Percentiles rank a stretch among this genome's conserved stretches.
These are phyloP conservation scores for Lepidium didymum DNA, from an alignment of 345 rosid species.

Conservation along the genomic window DNA sequence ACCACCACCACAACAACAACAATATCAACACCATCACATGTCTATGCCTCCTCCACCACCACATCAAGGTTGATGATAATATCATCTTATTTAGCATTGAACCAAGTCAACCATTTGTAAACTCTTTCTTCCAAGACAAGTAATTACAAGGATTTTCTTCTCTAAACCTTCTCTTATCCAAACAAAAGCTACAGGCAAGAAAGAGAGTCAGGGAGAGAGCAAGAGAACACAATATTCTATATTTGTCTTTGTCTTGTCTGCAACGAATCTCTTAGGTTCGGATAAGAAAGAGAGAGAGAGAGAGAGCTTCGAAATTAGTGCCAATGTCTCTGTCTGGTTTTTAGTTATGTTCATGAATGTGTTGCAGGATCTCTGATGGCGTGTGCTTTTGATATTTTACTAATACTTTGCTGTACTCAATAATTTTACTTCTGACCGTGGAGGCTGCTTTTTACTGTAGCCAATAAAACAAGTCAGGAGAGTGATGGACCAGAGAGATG, in stretches of 20 bases:
- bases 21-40: constrained; percentile 66
- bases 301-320: constrained; percentile 1
- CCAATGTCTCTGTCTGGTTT: constrained; percentile 13
- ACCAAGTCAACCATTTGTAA: constrained; percentile 4
- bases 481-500: constrained; percentile 14
- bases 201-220: not conserved
- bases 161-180: constrained; percentile 2
- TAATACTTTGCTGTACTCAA: constrained; percentile 1
- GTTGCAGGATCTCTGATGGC: constrained; percentile 25
- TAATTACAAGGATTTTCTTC: not conserved
- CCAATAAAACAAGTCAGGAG: constrained; percentile 5
- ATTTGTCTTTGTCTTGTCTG: constrained; percentile 14
- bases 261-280: constrained; percentile 14
- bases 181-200: not conserved
- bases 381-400: constrained; percentile 17
- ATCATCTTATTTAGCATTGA: not conserved
- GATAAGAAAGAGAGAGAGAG: not conserved
- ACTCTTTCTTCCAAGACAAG: constrained; percentile 20
- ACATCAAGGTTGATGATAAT: constrained; percentile 22
- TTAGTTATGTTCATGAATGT: constrained; percentile 2
- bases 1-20: constrained; percentile 57
- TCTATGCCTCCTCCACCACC: constrained; percentile 65
- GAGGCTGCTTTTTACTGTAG: constrained; percentile 24
- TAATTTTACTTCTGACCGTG: constrained; percentile 1
- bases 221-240: not conserved